A percentile compares a stretch with the other conserved stretches of the same genome.
These are phyloP conservation scores for Medicago lupulina DNA, from an alignment of 306 rosid species.

Conservation along the genomic window DNA sequence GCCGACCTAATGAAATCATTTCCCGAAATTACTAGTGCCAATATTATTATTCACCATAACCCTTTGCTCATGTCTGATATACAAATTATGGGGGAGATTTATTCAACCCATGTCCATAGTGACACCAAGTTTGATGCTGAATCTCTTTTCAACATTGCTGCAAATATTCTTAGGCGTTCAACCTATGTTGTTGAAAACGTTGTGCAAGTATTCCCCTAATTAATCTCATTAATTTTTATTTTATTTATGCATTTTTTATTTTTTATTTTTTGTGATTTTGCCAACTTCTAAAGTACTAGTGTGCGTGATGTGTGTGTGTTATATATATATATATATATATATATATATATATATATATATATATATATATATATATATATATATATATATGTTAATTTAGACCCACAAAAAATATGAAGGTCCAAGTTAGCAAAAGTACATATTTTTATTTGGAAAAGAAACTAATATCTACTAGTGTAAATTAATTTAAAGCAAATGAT, in stretches of 20 bases:
- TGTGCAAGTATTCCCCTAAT: constrained; percentile 40
- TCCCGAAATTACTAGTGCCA: not conserved
- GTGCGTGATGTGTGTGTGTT: too few relatives aligned
- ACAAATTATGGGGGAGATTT: constrained; percentile 50
- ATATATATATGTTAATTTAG: too few relatives aligned
- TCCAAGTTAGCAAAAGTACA: too few relatives aligned
- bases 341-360: too few relatives aligned
- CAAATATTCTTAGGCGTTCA: constrained; percentile 47
- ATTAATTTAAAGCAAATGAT: too few relatives aligned
- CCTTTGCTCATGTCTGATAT: constrained; percentile 52
- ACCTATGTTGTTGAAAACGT: constrained; percentile 48
- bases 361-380: too few relatives aligned
- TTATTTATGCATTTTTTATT: not conserved
- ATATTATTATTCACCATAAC: constrained; percentile 1
- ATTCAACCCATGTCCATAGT: constrained; percentile 50
- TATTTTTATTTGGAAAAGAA: too few relatives aligned
- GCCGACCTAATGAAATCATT: constrained; percentile 6
- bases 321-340: too few relatives aligned
- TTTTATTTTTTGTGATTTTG: too few relatives aligned
- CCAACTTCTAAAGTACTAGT: too few relatives aligned
- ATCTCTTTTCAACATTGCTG: constrained; percentile 49
- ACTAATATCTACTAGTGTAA: too few relatives aligned
- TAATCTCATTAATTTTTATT: not conserved
- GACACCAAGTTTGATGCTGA: constrained; percentile 48
- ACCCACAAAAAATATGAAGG: too few relatives aligned